These are phyloP conservation scores for Anaeromyces robustus DNA, from an alignment of 192 early-diverging fungal species.

Conservation along the genomic window DNA sequence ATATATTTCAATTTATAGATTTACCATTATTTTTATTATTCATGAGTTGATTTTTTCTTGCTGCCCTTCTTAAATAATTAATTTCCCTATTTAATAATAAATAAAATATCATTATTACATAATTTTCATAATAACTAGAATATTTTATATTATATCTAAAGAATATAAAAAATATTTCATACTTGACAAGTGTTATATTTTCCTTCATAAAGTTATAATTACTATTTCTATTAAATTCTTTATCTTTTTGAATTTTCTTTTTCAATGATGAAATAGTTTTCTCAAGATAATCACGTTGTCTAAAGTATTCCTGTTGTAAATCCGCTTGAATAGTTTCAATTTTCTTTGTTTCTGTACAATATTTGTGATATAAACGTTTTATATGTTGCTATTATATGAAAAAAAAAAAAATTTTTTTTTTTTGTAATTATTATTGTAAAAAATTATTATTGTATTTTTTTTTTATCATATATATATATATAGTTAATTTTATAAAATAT, in stretches of 20 bases:
- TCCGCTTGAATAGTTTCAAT: slow-evolving; percentile 22
- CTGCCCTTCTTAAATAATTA: background rate
- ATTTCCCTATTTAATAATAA: background rate
- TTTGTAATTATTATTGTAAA: too few species aligned
- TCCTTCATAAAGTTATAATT: background rate
- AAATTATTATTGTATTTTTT: too few species aligned
- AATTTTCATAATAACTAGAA: too few species aligned
- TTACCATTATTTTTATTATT: background rate
- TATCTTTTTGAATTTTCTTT: slow-evolving; percentile 33
- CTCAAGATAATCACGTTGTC: slow-evolving; percentile 42
- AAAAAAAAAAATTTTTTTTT: too few species aligned
- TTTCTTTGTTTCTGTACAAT: slow-evolving; percentile 22
- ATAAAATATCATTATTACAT: too few species aligned
- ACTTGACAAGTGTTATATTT: background rate
- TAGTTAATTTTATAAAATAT: background rate
- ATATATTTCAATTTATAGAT: too few species aligned
- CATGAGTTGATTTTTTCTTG: background rate
- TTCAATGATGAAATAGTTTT: slow-evolving; percentile 32
- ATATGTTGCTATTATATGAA: slow-evolving; percentile 12
- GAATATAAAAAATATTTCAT: too few species aligned
- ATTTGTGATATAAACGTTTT: slow-evolving; percentile 42
- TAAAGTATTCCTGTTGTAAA: slow-evolving; percentile 29
- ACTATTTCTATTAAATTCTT: slow-evolving; percentile 2
- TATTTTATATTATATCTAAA: too few species aligned
- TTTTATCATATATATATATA: too few species aligned